These are phyloP conservation scores for Kodamaea suecica DNA, from an alignment of 1,139 yeast species.

Conservation along the genomic window DNA sequence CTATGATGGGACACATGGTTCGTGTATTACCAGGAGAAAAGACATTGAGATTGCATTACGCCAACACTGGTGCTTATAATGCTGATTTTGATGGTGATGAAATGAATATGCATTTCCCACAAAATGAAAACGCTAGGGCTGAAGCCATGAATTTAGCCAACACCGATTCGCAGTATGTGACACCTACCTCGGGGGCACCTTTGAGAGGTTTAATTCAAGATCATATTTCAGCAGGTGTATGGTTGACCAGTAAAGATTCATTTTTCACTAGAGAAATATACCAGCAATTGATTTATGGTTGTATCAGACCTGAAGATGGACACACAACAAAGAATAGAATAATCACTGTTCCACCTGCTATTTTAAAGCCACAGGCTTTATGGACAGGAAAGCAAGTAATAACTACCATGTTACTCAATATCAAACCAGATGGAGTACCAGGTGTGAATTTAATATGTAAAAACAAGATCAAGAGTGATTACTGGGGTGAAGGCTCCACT, in stretches of 20 bases:
- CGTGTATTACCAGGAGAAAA: constrained; percentile 96
- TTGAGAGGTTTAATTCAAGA: constrained; percentile 98
- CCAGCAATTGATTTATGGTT: constrained; percentile 90
- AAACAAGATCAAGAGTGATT: constrained; percentile 90
- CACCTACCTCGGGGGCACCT: constrained; percentile 98
- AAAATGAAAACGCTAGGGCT: constrained; percentile 94
- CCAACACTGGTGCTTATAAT: constrained; percentile 98
- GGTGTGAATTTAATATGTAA: constrained; percentile 82
- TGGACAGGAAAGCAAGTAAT: constrained; percentile 99
- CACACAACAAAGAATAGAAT: constrained; percentile 75
- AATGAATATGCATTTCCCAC: constrained; percentile 99
- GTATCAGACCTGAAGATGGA: constrained; percentile 98
- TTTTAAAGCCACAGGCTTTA: constrained; percentile 78
- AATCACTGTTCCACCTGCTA: constrained; percentile 83
- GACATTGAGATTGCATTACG: constrained; percentile 93
- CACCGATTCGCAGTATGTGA: constrained; percentile 94
- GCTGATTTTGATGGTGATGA: constrained; percentile 99
- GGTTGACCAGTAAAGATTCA: constrained; percentile 91
- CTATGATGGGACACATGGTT: constrained; percentile 99
- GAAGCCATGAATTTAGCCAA: constrained; percentile 94
- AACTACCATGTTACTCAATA: constrained; percentile 82
- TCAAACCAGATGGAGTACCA: constrained; percentile 82
- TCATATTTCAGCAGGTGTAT: constrained; percentile 97
- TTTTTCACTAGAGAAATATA: constrained; percentile 89
- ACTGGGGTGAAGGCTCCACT: constrained; percentile 82